Evolutionary conservation across 2,329 filamentous ascomycete genomes (phyloP), one percentile per base, ranked within the genome.

Genomic region (Ophiocordyceps camponoti-rufipedis): DNA sequence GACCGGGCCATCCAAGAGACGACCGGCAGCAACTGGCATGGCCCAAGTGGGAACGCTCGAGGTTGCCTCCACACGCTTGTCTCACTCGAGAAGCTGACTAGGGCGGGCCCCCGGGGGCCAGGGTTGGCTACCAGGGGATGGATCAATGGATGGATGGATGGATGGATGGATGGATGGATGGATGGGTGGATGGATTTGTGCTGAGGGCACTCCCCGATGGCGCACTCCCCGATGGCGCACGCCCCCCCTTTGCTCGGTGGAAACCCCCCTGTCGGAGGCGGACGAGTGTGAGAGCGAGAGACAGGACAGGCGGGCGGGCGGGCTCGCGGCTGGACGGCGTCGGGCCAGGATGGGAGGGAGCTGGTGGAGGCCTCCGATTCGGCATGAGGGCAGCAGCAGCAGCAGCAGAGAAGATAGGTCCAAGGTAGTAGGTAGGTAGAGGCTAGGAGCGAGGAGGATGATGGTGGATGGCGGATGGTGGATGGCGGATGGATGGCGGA

Each of bases 41-140:
- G 47, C 45, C 43, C 48, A 47, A 50, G 51, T 52, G 49, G 49
- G 45, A 48, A 50, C 50, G 31, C 46, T 41, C 41, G 31, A 44
- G 43, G 46, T 46, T 46, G 50, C 48, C 49, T 48, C 50, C 62
- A 63, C 63, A 38, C 14, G 64, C 62, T 57, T 69, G 68, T 71
- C 69, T 73, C 68, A 71, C 67, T 68, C 65, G 33, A 38, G 14
- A 60, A 64, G 61, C 58, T 62, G 66, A 66, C 67, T 51, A 51
- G 50, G 53, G 50, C 48, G 44, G 33, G 14, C 14, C 23, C 23
- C 23, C 23, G 23, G 23, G 23, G 23, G 23, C 23, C 23, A 23
- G 23, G 23, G 23, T 23, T 23, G 23, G 23, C 23, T 23, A 23
- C 23, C 23, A 23, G 23, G 23, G 23, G 23, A 23, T 23, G n/a